Evolutionary conservation across 2,329 filamentous ascomycete species (phyloP).

Genomic region (Colletotrichum noveboracense): DNA sequence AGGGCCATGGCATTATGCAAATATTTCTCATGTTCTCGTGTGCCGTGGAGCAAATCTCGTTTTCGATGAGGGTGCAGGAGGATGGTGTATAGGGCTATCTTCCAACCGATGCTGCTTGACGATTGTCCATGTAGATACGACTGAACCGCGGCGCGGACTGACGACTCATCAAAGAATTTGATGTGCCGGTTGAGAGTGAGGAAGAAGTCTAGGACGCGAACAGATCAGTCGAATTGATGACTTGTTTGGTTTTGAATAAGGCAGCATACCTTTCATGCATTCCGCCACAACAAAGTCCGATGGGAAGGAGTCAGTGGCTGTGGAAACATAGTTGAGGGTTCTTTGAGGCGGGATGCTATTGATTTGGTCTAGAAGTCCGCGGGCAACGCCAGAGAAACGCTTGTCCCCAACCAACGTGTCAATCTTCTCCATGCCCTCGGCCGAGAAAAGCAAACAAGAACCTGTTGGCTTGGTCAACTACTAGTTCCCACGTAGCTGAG

Average conservation of each 20-base stretch:
- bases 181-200: neutral
- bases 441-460: slow-evolving; percentile 25
- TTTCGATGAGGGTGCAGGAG: neutral
- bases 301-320: neutral
- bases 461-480: neutral
- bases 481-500: neutral
- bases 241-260: neutral
- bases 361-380: neutral
- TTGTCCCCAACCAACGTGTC: neutral
- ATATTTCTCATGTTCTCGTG: neutral
- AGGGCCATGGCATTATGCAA: neutral
- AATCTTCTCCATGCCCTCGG: neutral
- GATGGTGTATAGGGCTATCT: neutral
- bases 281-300: neutral
- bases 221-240: neutral
- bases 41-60: neutral
- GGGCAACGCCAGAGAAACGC: neutral
- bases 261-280: neutral
- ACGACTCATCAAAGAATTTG: neutral
- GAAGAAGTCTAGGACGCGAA: neutral
- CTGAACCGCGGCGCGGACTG: neutral
- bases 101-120: neutral
- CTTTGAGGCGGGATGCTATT: neutral
- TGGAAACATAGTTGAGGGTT: neutral
- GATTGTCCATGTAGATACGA: neutral